Base-by-base conservation (phyloP, 2,329 filamentous ascomycete genomes). In the Paraconiothyrium brasiliense region DNA sequence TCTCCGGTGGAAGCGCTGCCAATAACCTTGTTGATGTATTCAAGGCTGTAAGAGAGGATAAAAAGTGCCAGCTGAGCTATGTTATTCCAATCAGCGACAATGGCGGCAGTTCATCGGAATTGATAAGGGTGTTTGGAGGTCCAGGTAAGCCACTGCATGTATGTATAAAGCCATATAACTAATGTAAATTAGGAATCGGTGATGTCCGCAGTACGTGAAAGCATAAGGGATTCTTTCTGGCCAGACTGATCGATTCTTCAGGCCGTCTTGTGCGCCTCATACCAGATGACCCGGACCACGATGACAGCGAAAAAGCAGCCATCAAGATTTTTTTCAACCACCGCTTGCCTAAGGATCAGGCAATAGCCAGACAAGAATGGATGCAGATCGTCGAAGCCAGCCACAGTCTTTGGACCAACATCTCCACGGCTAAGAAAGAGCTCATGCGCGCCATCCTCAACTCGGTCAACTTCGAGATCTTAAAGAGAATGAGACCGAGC, bases 21-120 rank as follows among this genome's bases (percentile, higher is more conserved):
- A 98, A 97, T 76, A 96, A 87, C 72, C 86, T 97, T 5, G 94
- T 97, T 44, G 94, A 97, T 76, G 92, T 97, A 11, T 97, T 97
- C 79, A 90, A 84, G 61, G 78, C 81, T 24, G 79, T 87, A 5
- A 78, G 82, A 32, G 79, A 89, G 64, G 89, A 85, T 69, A 91
- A 90, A 64, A 80, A 85, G 44, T 91, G 90, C 72, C 82, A 85
- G 2, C 81, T 96, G 46, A 92, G 88, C 79, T 96, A 97, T 78
- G 89, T 97, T 61, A 97, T 98, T 56, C 94, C 94, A 39, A 97
- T 97, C 76, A 95, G 92, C 67, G 94, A 98, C 80, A 98, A 98
- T 79, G 94, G 94, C 52, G 94, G 94, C 43, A 96, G 92, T 70
- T 96, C 93, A 2, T 97, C 92, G 48, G 94, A 98, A 81, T 83